phyloP scores from a whole-genome alignment of 2,329 filamentous ascomycete genomes.

The Penicillium psychrosexuale region DNA sequence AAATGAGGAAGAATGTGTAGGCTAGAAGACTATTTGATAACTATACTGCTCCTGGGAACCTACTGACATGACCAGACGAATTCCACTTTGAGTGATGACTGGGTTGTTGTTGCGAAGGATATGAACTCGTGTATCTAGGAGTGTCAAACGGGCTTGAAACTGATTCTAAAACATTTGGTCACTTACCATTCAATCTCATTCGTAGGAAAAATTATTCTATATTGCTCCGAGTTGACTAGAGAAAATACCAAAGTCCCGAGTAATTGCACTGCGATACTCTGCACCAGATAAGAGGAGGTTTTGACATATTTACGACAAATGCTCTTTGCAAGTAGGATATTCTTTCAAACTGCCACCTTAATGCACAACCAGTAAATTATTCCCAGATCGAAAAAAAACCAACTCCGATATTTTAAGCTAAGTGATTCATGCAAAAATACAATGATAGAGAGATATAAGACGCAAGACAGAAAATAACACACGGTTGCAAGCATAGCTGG shows the following conservation, averaged over 20 bases:
- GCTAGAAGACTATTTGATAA: background rate
- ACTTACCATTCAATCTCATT: background rate
- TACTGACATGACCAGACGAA: background rate
- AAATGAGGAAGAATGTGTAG: background rate
- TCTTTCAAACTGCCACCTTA: background rate
- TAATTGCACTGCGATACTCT: background rate
- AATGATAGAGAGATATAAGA: background rate
- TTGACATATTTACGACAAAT: background rate
- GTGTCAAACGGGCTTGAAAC: no score
- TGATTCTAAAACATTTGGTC: background rate
- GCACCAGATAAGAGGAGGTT: no score
- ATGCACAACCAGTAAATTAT: background rate
- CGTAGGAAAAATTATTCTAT: background rate
- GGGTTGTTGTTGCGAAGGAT: background rate
- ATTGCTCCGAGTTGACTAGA: background rate
- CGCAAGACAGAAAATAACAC: background rate
- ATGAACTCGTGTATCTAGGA: background rate
- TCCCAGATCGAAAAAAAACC: background rate
- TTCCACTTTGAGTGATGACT: background rate
- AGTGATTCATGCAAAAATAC: background rate
- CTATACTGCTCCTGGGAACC: background rate
- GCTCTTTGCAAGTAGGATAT: background rate
- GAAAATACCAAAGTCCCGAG: no score
- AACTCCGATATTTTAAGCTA: background rate
- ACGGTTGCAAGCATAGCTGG: background rate